phyloP scores from a whole-genome alignment of 2,329 filamentous ascomycete genomes.

The Talaromyces sp. region DNA sequence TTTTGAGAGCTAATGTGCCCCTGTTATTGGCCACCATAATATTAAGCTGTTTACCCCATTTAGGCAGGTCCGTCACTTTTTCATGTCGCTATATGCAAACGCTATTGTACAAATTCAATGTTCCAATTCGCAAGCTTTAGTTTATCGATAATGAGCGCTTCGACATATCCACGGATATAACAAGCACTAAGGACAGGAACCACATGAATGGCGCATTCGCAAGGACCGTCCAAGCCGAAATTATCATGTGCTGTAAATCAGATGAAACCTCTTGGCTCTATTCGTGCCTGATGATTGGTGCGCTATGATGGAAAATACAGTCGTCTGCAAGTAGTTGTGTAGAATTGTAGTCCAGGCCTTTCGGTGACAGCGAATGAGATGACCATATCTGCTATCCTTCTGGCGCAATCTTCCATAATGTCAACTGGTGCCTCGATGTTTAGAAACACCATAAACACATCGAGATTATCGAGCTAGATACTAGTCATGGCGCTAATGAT shows the following conservation, averaged over 20 bases:
- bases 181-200: background rate
- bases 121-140: background rate
- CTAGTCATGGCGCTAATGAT: background rate
- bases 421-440: background rate
- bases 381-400: background rate
- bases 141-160: background rate
- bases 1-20: background rate
- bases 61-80: background rate
- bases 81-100: background rate
- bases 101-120: background rate
- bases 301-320: background rate
- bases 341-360: background rate
- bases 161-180: background rate
- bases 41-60: background rate
- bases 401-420: background rate
- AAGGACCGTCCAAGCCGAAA: background rate
- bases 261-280: conserved; percentile 9
- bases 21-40: background rate
- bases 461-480: background rate
- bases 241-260: background rate
- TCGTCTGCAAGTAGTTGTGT: background rate
- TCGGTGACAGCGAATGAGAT: background rate
- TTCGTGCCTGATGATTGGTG: background rate
- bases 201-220: background rate
- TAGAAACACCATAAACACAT: background rate